Evolutionary conservation across 139 green algal species (phyloP), one percentile per base, ranked within the genome.

Genomic region (Chlamydomonas incerta): DNA sequence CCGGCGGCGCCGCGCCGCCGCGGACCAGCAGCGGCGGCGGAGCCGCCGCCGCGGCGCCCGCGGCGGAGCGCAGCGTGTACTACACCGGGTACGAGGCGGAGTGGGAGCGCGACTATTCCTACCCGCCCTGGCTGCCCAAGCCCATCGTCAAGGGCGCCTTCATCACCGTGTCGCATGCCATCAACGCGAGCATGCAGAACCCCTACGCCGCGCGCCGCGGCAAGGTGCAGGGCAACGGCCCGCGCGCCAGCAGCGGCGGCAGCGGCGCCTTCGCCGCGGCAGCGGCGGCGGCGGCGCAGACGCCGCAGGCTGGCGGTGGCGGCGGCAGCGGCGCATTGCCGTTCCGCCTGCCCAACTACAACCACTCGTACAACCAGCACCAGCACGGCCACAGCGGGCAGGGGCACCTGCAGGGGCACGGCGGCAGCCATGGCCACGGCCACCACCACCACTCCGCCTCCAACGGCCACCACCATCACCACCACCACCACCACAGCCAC

Each of bases 61-160:
- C 60, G 23, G 20, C 57, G 10, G 74, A 33, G 35, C 24, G 29
- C 63, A 66, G 34, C 15, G 67, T 10, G 57, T 28, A 31, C 75
- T 50, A 34, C 33, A 62, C 57, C 18, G n/a, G 23, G 3, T 82
- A 82, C 75, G 77, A 83, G 13, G 29, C 46, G 2, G 79, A 75
- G 20, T 85, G 79, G 79, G 79, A 85, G 10, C 41, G 41, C 8
- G 41, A 50, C 41, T 33, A 69, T 31, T 76, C 31, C 26, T 85
- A 85, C 63, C 79, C 79, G 33, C 66, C 79, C 6, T 85, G 79
- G 79, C 79, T 85, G 63, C 79, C 79, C 1, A 47, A 85, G 67
- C 79, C 79, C 0, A 66, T 47, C 4, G 65, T 76, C 24, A 85
- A 75, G 79, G 79, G 66, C 20, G 65, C 79, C 17, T 85, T 85